These are phyloP conservation scores for Tagetes patula DNA, from an alignment of 129 eudicot species.

Conservation along the genomic window DNA sequence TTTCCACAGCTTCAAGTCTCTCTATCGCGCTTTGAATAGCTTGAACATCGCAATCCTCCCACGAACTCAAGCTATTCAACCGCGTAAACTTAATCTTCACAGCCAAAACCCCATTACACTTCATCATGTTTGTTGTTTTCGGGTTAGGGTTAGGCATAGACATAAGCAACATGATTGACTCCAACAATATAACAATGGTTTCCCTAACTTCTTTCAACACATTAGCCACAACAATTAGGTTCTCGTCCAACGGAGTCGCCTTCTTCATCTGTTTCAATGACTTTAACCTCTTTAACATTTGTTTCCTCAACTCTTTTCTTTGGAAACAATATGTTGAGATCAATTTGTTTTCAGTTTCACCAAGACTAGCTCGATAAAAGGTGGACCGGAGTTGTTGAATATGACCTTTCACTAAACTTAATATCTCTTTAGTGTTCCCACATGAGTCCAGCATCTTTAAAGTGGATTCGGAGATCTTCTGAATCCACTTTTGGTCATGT, in stretches of 20 bases:
- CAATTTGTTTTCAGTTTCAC: constrained; percentile 39
- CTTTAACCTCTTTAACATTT: constrained; percentile 49
- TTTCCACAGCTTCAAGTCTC: constrained; percentile 66
- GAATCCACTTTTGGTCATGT: constrained; percentile 45
- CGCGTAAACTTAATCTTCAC: constrained; percentile 45
- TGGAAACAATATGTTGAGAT: constrained; percentile 44
- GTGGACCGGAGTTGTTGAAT: constrained; percentile 67
- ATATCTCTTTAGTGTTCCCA: constrained; percentile 62
- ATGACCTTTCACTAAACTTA: constrained; percentile 60
- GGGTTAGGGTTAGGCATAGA: constrained; percentile 69
- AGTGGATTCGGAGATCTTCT: constrained; percentile 68
- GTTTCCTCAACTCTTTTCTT: constrained; percentile 65
- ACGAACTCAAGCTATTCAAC: constrained; percentile 51
- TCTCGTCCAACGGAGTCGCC: constrained; percentile 36
- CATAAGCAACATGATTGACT: constrained; percentile 62
- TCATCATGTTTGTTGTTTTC: constrained; percentile 14
- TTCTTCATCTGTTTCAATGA: constrained; percentile 49
- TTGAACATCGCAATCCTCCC: constrained; percentile 65
- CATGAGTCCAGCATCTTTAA: constrained; percentile 70
- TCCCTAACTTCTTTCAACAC: constrained; percentile 65
- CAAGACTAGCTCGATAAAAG: constrained; percentile 46
- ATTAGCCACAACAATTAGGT: constrained; percentile 50
- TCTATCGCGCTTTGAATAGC: constrained; percentile 40
- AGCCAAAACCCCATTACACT: constrained; percentile 41
- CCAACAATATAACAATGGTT: constrained; percentile 48